Percentiles rank a stretch among this genome's conserved stretches.
Conservation (phyloP, 2,329 filamentous ascomycete species). For the Pyrenophora teres region DNA sequence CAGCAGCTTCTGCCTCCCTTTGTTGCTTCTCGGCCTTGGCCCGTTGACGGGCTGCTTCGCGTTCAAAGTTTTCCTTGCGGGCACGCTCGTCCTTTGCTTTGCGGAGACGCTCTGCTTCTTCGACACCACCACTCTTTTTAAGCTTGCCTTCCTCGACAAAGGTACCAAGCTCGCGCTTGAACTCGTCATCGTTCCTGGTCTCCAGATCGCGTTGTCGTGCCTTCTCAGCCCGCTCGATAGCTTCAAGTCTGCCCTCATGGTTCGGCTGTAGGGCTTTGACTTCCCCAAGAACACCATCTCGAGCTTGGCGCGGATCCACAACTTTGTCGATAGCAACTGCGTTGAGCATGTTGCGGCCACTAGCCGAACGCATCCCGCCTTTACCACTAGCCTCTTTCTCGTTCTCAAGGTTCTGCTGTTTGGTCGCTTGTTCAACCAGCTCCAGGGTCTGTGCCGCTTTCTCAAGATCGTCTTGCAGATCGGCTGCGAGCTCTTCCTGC, state of each 20-base stretch:
- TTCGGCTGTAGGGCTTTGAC: constrained; percentile 93
- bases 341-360: constrained; percentile 44
- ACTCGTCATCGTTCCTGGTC: constrained; percentile 71
- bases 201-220: constrained; percentile 86
- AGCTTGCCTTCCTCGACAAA: constrained; percentile 91
- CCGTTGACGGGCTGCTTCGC: constrained; percentile 54
- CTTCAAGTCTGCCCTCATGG: constrained; percentile 89
- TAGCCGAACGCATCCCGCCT: constrained; percentile 55
- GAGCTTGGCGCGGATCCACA: constrained; percentile 77
- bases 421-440: constrained; percentile 96
- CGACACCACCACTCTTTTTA: constrained; percentile 94
- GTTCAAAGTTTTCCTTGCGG: constrained; percentile 71
- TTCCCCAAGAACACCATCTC: constrained; percentile 89
- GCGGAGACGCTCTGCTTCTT: constrained; percentile 86
- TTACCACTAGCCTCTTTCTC: constrained; percentile 55
- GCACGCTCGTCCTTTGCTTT: constrained; percentile 86
- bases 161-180: constrained; percentile 80
- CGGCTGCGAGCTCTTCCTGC: constrained; percentile 92
- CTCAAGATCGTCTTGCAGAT: constrained; percentile 91
- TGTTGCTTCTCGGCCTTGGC: constrained; percentile 53
- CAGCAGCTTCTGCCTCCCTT: constrained; percentile 39
- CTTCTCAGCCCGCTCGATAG: constrained; percentile 96
- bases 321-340: constrained; percentile 52
- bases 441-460: constrained; percentile 93
- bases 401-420: constrained; percentile 86